phyloP scores from a whole-genome alignment of 192 early-diverging fungal species.

The Chytriomyces sp. region DNA sequence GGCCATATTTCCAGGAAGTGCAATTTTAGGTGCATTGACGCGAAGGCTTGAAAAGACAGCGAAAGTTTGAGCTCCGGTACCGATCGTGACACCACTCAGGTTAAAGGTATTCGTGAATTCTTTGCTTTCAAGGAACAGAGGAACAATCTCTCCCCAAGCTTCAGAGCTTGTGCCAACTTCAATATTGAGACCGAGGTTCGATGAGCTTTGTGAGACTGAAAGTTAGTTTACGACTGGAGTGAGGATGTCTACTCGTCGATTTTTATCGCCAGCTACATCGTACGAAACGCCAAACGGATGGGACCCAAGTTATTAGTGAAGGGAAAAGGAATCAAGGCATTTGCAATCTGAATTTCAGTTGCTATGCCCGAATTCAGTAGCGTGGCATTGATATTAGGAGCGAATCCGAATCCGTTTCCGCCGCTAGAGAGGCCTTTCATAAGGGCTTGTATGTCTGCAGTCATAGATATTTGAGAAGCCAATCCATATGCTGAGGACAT shows the following conservation, averaged over 20 bases:
- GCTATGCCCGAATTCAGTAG: background rate
- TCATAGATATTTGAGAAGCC: background rate
- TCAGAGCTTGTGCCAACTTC: background rate
- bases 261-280: background rate
- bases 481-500: background rate
- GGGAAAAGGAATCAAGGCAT: background rate
- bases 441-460: background rate
- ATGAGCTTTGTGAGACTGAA: background rate
- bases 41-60: background rate
- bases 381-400: background rate
- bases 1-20: background rate
- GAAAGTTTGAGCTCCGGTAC: no score
- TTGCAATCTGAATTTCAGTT: background rate
- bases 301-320: constrained; percentile 2
- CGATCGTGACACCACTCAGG: background rate
- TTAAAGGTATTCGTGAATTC: background rate
- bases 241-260: background rate
- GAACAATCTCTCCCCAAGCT: background rate
- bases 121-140: background rate
- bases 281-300: background rate
- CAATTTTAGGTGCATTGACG: background rate
- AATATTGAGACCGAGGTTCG: background rate
- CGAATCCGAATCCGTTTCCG: background rate
- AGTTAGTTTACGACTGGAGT: background rate
- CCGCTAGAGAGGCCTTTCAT: background rate